Conservation (phyloP, 768 basidiomycete species). For the Lactifluus piperatus region DNA sequence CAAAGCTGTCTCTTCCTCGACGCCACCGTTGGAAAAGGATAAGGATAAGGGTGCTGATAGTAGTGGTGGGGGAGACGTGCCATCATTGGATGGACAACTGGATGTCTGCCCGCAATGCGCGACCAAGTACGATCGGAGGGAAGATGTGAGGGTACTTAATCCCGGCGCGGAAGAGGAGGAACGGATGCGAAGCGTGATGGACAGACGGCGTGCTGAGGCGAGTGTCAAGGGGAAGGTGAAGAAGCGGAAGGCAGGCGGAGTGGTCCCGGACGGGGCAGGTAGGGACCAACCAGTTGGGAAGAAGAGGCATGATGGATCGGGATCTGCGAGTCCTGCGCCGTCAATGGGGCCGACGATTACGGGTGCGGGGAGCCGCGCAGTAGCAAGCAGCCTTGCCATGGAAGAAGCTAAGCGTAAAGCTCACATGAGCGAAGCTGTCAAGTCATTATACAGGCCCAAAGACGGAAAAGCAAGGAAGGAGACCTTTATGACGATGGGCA, state of each 20-base stretch:
- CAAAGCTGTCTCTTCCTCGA: conserved; percentile 46
- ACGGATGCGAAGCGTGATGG: conserved; percentile 48
- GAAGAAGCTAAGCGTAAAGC: conserved; percentile 82
- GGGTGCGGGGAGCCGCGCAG: conserved; percentile 48
- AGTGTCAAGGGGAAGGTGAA: conserved; percentile 44
- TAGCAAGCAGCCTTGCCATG: conserved; percentile 60
- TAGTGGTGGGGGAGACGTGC: not conserved
- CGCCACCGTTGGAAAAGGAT: conserved; percentile 26
- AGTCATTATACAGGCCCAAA: conserved; percentile 62
- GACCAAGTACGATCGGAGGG: conserved; percentile 49
- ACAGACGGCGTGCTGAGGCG: conserved; percentile 47
- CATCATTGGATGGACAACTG: conserved; percentile 27
- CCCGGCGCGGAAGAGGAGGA: conserved; percentile 60
- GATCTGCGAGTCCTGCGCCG: conserved; percentile 28
- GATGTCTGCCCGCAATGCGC: conserved; percentile 74
- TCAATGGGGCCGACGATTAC: conserved; percentile 44
- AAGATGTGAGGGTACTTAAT: conserved; percentile 59
- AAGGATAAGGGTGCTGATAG: conserved; percentile 27
- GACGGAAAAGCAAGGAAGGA: conserved; percentile 56
- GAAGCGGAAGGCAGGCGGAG: conserved; percentile 56
- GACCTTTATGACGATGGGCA: conserved; percentile 88
- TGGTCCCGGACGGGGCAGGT: conserved; percentile 29
- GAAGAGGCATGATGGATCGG: conserved; percentile 3
- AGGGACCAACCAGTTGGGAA: conserved; percentile 27
- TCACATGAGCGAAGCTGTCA: conserved; percentile 79